Evolutionary conservation across 768 basidiomycete species (phyloP).

Genomic region (Leucocoprinus birnbaumii): DNA sequence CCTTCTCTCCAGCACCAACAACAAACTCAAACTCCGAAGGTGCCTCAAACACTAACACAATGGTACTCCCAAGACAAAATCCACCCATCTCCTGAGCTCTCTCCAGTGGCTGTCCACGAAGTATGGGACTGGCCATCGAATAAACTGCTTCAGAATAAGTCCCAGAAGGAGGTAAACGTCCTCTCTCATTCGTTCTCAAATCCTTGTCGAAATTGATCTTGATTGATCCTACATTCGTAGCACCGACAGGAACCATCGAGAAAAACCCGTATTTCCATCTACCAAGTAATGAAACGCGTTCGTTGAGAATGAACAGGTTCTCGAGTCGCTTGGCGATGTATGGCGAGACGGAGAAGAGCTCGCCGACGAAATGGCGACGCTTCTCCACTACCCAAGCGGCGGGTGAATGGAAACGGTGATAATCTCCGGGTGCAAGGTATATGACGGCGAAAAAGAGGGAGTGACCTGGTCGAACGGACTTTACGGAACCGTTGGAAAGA

Average conservation of each 20-base stretch:
- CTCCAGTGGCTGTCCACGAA: constrained; percentile 84
- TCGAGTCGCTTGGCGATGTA: constrained; percentile 91
- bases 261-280: constrained; percentile 97
- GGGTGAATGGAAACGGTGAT: constrained; percentile 96
- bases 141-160: constrained; percentile 94
- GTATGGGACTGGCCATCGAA: constrained; percentile 73
- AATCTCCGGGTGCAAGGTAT: constrained; percentile 97
- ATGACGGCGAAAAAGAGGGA: constrained; percentile 91
- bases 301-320: constrained; percentile 97
- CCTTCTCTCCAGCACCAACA: constrained; percentile 75
- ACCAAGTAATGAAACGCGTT: constrained; percentile 93
- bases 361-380: constrained; percentile 91
- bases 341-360: constrained; percentile 94
- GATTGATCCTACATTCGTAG: constrained; percentile 97
- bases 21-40: constrained; percentile 79
- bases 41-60: constrained; percentile 96
- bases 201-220: constrained; percentile 92
- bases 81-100: constrained; percentile 97
- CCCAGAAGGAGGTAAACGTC: constrained; percentile 69
- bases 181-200: constrained; percentile 86
- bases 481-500: constrained; percentile 34
- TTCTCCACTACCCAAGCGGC: constrained; percentile 98
- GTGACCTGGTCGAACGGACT: constrained; percentile 68
- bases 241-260: constrained; percentile 95
- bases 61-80: constrained; percentile 92